Conservation (phyloP, 2,329 filamentous ascomycete genomes). For the Didymellaceae sp. region DNA sequence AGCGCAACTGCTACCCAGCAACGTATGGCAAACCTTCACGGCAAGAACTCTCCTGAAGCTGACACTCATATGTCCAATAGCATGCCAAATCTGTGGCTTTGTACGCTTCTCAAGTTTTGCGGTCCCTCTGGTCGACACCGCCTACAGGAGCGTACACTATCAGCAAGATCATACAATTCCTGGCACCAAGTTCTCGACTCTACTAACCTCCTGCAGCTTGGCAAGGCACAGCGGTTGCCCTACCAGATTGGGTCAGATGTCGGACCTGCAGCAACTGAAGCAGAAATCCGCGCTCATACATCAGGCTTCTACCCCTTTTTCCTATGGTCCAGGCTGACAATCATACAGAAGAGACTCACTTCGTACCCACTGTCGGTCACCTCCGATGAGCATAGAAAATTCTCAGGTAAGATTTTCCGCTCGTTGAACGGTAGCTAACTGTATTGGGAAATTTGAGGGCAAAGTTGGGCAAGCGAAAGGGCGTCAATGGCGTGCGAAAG, state of each 20-base stretch:
- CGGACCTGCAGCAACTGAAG: neutral
- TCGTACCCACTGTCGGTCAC: slow-evolving; percentile 15
- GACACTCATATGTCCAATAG: too few species aligned
- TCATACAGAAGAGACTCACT: neutral
- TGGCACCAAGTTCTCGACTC: neutral
- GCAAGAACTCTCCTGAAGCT: too few species aligned
- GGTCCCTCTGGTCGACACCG: too few species aligned
- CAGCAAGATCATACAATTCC: neutral
- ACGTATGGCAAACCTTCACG: too few species aligned
- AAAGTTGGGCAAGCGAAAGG: slow-evolving; percentile 5
- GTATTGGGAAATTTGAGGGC: slow-evolving; percentile 13
- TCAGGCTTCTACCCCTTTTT: neutral
- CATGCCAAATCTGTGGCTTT: too few species aligned
- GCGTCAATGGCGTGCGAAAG: slow-evolving; percentile 17
- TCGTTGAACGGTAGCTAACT: slow-evolving; percentile 8
- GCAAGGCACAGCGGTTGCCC: neutral
- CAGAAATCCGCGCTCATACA: neutral
- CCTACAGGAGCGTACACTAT: too few species aligned
- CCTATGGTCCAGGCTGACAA: slow-evolving; percentile 3
- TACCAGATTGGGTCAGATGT: neutral
- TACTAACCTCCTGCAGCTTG: neutral
- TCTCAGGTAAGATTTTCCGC: slow-evolving; percentile 16
- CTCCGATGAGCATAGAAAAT: slow-evolving; percentile 14
- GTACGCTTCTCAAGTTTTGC: too few species aligned
- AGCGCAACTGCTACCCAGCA: too few species aligned